These are phyloP conservation scores for Biscogniauxia sp. DNA, from an alignment of 2,329 filamentous ascomycete species.

Conservation along the genomic window DNA sequence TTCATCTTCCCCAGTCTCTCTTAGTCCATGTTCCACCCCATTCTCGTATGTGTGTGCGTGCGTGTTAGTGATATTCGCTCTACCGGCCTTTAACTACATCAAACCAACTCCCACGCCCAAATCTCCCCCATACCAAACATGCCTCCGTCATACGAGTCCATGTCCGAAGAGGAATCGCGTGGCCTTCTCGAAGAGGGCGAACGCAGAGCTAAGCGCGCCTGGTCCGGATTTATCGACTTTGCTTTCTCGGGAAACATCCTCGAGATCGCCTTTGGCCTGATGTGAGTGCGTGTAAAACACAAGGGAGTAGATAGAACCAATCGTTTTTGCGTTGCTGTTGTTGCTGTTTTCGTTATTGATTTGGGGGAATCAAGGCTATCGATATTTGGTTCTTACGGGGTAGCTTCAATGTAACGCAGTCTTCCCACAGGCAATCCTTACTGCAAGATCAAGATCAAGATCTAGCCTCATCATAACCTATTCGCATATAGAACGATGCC, in stretches of 20 bases:
- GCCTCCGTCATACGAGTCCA: constrained; percentile 8
- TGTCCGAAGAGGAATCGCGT: constrained; percentile 34
- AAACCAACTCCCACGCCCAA: neutral
- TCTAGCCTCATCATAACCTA: neutral
- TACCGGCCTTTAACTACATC: neutral
- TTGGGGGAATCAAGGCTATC: neutral
- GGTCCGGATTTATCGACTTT: constrained; percentile 68
- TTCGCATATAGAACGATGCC: neutral
- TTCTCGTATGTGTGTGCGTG: too few species aligned
- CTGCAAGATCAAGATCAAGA: constrained; percentile 4
- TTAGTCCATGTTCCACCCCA: too few species aligned
- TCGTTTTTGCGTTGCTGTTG: too few species aligned
- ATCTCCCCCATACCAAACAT: constrained; percentile 1
- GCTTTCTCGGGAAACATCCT: constrained; percentile 73
- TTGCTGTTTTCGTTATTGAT: constrained; percentile 1
- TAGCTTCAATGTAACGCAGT: constrained; percentile 2
- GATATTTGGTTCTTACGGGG: neutral
- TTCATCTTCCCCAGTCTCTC: too few species aligned
- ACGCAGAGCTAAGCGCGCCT: constrained; percentile 48
- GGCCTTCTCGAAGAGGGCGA: constrained; percentile 48
- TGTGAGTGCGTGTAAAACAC: constrained; percentile 46
- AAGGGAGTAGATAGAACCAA: too few species aligned
- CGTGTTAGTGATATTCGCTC: too few species aligned
- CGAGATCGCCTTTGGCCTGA: constrained; percentile 72
- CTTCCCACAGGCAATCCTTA: neutral